Evolutionary conservation across 208 protist genomes (phyloP).

Genomic region (Leishmania gerbilli): DNA sequence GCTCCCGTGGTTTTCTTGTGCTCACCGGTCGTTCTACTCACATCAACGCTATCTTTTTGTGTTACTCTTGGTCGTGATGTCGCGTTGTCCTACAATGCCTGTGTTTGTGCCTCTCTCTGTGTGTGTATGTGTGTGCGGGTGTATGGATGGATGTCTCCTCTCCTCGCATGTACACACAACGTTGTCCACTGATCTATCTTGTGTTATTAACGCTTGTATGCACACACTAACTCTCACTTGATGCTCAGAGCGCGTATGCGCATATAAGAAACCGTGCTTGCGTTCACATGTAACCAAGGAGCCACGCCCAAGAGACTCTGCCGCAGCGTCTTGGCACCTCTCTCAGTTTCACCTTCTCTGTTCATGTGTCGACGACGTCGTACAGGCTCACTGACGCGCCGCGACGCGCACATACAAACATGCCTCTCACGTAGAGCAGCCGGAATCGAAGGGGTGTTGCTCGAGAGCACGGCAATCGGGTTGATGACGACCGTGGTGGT

Average conservation of each 20-base stretch:
- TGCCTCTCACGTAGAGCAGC: background rate
- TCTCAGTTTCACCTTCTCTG: background rate
- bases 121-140: background rate
- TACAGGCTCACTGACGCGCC: background rate
- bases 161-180: background rate
- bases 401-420: background rate
- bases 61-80: background rate
- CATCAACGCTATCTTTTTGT: background rate
- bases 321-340: background rate
- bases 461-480: background rate
- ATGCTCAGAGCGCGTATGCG: background rate
- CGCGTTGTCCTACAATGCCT: background rate
- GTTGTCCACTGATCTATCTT: background rate
- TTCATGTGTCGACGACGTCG: background rate
- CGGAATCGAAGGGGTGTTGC: background rate
- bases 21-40: background rate
- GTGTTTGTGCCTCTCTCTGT: background rate
- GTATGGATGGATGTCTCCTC: background rate
- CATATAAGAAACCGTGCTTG: background rate
- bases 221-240: background rate
- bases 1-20: background rate
- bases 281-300: background rate
- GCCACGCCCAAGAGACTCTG: background rate
- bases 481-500: background rate
- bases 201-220: conserved; percentile 1